Evolutionary conservation across 2,329 filamentous ascomycete genomes (phyloP).

Genomic region (Fusarium transvaalense): DNA sequence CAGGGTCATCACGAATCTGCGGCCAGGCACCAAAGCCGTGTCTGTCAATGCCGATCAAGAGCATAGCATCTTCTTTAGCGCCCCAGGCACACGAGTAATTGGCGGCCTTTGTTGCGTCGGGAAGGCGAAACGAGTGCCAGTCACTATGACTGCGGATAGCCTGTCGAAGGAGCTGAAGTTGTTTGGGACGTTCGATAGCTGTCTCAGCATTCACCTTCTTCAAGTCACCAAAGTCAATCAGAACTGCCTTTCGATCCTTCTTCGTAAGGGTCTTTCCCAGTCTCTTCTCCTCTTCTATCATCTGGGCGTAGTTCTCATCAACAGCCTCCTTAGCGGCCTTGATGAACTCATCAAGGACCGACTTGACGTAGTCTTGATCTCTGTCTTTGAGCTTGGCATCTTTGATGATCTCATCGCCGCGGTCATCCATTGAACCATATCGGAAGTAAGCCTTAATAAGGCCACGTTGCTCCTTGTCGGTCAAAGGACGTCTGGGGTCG

Average conservation of each 20-base stretch:
- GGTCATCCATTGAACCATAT: constrained; percentile 90
- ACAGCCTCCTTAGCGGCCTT: constrained; percentile 68
- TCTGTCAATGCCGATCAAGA: constrained; percentile 90
- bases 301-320: constrained; percentile 75
- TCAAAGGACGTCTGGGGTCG: constrained; percentile 90
- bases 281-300: constrained; percentile 85
- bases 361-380: constrained; percentile 82
- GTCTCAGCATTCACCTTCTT: constrained; percentile 98
- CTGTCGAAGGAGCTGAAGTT: constrained; percentile 85
- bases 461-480: constrained; percentile 92
- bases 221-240: constrained; percentile 93
- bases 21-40: constrained; percentile 98
- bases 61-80: constrained; percentile 94
- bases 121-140: constrained; percentile 83
- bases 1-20: constrained; percentile 90
- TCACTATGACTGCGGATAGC: constrained; percentile 76
- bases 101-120: constrained; percentile 91
- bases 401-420: constrained; percentile 85
- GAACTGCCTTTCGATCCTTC: constrained; percentile 96
- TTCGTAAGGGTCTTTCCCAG: constrained; percentile 87
- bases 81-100: constrained; percentile 95
- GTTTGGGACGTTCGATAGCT: constrained; percentile 88
- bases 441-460: constrained; percentile 91
- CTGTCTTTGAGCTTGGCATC: constrained; percentile 88
- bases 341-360: constrained; percentile 81